Evolutionary conservation across 768 basidiomycete genomes (phyloP).

Genomic region (Podaxis carcinomalis): DNA sequence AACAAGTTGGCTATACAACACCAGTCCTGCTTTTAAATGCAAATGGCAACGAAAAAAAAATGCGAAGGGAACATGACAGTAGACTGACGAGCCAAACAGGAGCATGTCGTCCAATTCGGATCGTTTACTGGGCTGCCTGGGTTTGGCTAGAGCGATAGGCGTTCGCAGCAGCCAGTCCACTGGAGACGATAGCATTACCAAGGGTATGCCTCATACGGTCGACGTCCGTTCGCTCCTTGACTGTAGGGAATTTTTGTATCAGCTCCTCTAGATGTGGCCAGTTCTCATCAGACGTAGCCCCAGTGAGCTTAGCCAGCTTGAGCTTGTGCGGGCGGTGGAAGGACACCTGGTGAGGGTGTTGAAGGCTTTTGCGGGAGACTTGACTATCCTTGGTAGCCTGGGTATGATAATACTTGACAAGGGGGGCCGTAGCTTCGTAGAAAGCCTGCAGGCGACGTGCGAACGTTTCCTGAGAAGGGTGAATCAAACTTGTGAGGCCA

Average conservation of each 20-base stretch:
- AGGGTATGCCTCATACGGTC: constrained; percentile 46
- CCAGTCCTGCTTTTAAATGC: background rate
- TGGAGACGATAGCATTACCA: constrained; percentile 46
- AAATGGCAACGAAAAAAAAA: background rate
- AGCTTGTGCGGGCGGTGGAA: constrained; percentile 43
- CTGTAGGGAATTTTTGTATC: constrained; percentile 53
- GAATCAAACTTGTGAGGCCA: constrained; percentile 9
- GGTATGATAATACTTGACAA: constrained; percentile 66
- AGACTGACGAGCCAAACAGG: background rate
- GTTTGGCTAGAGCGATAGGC: constrained; percentile 2
- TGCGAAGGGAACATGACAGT: constrained; percentile 2
- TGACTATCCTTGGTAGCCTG: constrained; percentile 23
- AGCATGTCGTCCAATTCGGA: too few species aligned
- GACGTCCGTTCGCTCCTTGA: constrained; percentile 46
- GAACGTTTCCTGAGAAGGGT: constrained; percentile 60
- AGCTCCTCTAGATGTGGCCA: constrained; percentile 77
- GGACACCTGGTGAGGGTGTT: constrained; percentile 49
- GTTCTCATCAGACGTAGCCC: constrained; percentile 82
- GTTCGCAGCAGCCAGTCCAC: constrained; percentile 18
- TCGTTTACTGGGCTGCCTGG: background rate
- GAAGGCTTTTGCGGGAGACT: constrained; percentile 27
- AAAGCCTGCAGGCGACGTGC: constrained; percentile 71
- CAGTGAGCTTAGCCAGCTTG: constrained; percentile 57
- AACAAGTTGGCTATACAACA: background rate
- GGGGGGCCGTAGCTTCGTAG: constrained; percentile 75